Evolutionary conservation across 2,329 filamentous ascomycete genomes (phyloP).

Genomic region (Pseudopyricularia cyperi): DNA sequence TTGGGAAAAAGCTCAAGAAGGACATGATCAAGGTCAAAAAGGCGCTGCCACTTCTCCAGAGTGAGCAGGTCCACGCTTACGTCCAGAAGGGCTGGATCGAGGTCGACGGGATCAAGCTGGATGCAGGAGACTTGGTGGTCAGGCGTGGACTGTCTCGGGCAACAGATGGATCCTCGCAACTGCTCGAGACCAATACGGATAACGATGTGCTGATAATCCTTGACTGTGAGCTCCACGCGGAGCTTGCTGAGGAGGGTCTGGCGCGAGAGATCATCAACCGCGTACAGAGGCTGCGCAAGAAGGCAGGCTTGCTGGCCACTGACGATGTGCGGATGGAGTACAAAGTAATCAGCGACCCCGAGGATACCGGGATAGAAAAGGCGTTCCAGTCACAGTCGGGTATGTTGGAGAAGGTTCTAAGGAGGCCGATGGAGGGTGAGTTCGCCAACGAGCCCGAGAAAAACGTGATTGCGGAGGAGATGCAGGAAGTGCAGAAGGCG

Average conservation of each 20-base stretch:
- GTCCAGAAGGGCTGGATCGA: slow-evolving; percentile 59
- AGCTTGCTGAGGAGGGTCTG: slow-evolving; percentile 77
- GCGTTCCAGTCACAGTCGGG: slow-evolving; percentile 56
- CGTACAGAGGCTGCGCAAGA: slow-evolving; percentile 86
- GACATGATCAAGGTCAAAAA: slow-evolving; percentile 87
- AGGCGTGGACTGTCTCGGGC: slow-evolving; percentile 67
- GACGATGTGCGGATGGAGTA: slow-evolving; percentile 97
- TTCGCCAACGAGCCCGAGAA: not conserved
- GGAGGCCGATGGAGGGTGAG: slow-evolving; percentile 55
- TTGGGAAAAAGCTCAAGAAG: slow-evolving; percentile 97
- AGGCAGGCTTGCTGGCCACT: slow-evolving; percentile 77
- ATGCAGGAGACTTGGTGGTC: slow-evolving; percentile 71
- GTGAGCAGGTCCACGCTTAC: slow-evolving; percentile 70
- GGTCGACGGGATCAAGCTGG: slow-evolving; percentile 76
- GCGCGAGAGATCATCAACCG: slow-evolving; percentile 88
- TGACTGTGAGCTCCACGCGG: slow-evolving; percentile 62
- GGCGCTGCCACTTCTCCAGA: slow-evolving; percentile 66
- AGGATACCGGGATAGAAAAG: slow-evolving; percentile 56
- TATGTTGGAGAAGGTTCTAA: slow-evolving; percentile 63
- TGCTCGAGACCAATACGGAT: slow-evolving; percentile 78
- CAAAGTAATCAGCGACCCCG: slow-evolving; percentile 64
- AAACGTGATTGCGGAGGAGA: slow-evolving; percentile 4
- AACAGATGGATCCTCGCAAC: slow-evolving; percentile 43
- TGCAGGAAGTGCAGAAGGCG: slow-evolving; percentile 5
- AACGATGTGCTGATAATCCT: slow-evolving; percentile 81